These are phyloP conservation scores for Aspergillus homomorphus DNA, from an alignment of 495 filamentous ascomycete species.

Conservation along the genomic window DNA sequence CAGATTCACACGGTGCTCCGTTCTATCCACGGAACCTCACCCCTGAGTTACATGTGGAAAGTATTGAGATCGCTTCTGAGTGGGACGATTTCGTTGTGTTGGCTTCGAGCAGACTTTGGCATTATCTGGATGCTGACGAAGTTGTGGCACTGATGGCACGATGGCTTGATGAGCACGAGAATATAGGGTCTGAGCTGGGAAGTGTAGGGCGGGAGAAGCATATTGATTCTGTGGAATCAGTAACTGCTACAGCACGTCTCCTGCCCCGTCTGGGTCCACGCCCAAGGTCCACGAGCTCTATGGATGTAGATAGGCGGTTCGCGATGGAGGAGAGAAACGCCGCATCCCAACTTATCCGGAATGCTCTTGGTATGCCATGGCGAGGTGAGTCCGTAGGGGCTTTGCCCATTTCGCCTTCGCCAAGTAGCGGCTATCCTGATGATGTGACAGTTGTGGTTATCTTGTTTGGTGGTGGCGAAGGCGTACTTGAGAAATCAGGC, in stretches of 20 bases:
- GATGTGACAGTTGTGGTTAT: constrained; percentile 37
- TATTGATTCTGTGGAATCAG: neutral
- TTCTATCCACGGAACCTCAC: neutral
- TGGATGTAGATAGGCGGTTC: neutral
- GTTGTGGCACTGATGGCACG: neutral
- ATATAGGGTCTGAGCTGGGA: neutral
- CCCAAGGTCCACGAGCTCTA: neutral
- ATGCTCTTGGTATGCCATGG: neutral
- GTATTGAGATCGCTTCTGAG: neutral
- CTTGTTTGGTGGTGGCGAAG: constrained; percentile 10
- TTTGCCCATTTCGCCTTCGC: neutral
- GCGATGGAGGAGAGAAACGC: neutral
- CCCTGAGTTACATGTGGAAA: neutral
- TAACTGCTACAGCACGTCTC: neutral
- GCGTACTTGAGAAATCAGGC: no score
- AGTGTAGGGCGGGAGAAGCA: neutral
- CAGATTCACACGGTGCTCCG: neutral
- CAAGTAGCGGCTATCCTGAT: neutral
- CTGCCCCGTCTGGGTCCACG: neutral
- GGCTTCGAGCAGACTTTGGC: neutral
- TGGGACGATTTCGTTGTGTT: neutral
- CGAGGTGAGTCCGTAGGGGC: neutral
- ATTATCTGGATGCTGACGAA: neutral
- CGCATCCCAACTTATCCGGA: neutral
- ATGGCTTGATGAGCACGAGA: neutral